Base-by-base conservation (phyloP, 306 rosid genomes). In the Glycine latifolia region DNA sequence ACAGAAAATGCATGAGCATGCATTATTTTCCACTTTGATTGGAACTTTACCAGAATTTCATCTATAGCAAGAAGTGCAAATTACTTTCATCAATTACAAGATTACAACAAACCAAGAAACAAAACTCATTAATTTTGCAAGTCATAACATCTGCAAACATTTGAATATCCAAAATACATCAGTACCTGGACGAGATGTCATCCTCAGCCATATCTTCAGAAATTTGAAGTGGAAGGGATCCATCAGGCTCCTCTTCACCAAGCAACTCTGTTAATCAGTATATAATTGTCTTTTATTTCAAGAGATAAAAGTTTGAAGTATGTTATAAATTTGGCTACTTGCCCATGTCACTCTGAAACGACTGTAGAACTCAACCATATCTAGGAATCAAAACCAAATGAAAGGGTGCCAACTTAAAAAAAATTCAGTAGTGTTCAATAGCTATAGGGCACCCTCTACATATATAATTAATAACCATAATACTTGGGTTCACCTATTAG, bases 131-230 rank as follows among this genome's bases (percentile, higher is more conserved):
- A 67, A 69, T 44, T 72, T 73, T 10, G 56, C 11, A 46, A 72
- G 52, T 17, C 67, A 72, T 13, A 10, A 43, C 53, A 68, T 69
- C 16, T 41, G 43, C 43, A 79, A 76, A 74, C 80, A 71, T 70
- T 59, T 73, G 65, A 76, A 85, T 75, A 75, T 31, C 67, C 67
- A 14, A 67, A 63, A 49, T 62, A 39, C 11, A 71, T 5, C 50
- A 66, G 58, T 90, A 95, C 97, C 97, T 95, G 33, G 97, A 92
- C 85, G 97, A 85, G 81, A 90, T 85, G 53, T 91, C 97, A 84
- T 92, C 98, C 82, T 90, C 98, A 41, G 71, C 83, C 88, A 89
- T 87, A 86, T 93, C 91, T 83, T 89, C 97, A 76, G 94, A 88
- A 83, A 82, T 87, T 87, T 90, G 91, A 71, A 92, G 82, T 6